Evolutionary conservation across 2,329 filamentous ascomycete genomes (phyloP).

Genomic region (Myrmaecium sp.): DNA sequence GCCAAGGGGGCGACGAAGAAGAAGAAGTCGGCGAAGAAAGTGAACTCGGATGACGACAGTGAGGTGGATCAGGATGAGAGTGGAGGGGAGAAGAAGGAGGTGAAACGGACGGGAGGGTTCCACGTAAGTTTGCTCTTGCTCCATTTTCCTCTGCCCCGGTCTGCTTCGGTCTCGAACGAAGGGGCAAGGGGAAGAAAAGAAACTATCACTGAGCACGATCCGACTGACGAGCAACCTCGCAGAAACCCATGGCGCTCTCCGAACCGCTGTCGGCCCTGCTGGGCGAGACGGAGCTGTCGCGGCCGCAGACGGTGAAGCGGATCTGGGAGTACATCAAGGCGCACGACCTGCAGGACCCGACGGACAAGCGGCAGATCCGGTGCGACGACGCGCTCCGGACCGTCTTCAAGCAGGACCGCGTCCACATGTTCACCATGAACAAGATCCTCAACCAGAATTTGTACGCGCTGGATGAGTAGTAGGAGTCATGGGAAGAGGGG

Average conservation of each 20-base stretch:
- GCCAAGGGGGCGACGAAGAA: slow-evolving; percentile 43
- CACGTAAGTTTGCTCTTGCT: slow-evolving; percentile 39
- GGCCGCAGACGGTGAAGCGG: slow-evolving; percentile 89
- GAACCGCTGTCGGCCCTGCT: slow-evolving; percentile 51
- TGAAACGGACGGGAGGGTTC: slow-evolving; percentile 72
- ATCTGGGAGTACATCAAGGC: slow-evolving; percentile 92
- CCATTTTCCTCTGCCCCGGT: too few relatives aligned
- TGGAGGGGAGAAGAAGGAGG: slow-evolving; percentile 44
- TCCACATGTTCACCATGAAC: slow-evolving; percentile 99
- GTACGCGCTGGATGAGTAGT: slow-evolving; percentile 61
- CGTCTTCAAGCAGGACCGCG: slow-evolving; percentile 77
- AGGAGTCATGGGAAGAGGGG: too few relatives aligned
- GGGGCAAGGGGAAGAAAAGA: not conserved
- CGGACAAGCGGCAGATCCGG: slow-evolving; percentile 77
- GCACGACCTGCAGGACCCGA: slow-evolving; percentile 75
- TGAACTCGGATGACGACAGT: slow-evolving; percentile 64
- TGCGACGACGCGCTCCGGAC: slow-evolving; percentile 86
- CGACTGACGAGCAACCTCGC: slow-evolving; percentile 11
- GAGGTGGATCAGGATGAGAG: slow-evolving; percentile 46
- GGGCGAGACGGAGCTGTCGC: slow-evolving; percentile 63
- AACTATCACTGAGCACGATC: slow-evolving; percentile 23
- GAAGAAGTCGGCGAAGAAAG: slow-evolving; percentile 56
- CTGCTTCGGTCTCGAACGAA: too few relatives aligned
- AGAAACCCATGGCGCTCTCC: slow-evolving; percentile 62
- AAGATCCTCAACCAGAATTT: slow-evolving; percentile 83